Percentiles rank a stretch among this genome's conserved stretches.
Evolutionary conservation across 2,329 filamentous ascomycete genomes (phyloP).

Genomic region (Xylariaceae sp.): DNA sequence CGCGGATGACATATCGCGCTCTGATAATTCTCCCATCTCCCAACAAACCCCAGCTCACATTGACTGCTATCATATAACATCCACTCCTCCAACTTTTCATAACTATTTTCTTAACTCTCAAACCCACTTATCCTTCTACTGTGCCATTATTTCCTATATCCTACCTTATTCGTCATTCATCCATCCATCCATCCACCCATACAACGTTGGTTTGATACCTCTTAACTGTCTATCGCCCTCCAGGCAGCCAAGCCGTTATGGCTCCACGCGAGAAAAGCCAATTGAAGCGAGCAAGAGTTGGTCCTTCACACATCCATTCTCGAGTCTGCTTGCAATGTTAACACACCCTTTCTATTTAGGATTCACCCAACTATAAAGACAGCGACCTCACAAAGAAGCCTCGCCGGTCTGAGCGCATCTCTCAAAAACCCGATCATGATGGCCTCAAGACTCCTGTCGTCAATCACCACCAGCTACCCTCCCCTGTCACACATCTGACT

Average conservation of each 20-base stretch:
- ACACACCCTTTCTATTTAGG: conserved; percentile 19
- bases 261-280: conserved; percentile 72
- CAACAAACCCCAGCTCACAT: no score
- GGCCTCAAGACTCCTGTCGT: conserved; percentile 54
- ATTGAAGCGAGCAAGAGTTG: conserved; percentile 76
- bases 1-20: no score
- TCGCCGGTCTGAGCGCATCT: conserved; percentile 71
- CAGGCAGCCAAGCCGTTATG: conserved; percentile 36
- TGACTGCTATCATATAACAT: no score
- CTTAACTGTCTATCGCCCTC: background rate
- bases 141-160: background rate
- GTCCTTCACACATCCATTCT: conserved; percentile 31
- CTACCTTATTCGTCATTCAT: background rate
- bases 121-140: background rate
- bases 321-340: conserved; percentile 18
- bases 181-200: no score
- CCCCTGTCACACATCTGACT: conserved; percentile 65
- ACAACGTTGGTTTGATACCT: background rate
- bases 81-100: no score
- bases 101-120: background rate
- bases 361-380: conserved; percentile 53
- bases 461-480: conserved; percentile 66
- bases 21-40: no score
- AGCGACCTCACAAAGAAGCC: conserved; percentile 72
- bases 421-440: conserved; percentile 44